A percentile compares a stretch with the other conserved stretches of the same genome.
Evolutionary conservation across 176 grass and related monocot genomes (phyloP).

Genomic region (Zea luxurians): DNA sequence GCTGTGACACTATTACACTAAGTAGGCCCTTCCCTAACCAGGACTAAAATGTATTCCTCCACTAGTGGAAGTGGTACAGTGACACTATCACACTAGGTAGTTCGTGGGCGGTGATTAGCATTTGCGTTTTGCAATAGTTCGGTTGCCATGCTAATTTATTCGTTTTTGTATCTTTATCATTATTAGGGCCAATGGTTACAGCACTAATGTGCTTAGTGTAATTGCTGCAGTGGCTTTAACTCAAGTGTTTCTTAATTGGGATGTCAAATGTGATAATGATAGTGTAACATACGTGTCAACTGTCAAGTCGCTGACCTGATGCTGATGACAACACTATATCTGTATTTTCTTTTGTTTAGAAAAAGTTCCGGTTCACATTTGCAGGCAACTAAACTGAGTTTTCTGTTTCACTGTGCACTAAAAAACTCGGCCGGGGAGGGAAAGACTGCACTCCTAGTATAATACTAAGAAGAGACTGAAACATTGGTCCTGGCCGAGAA

Average conservation of each 20-base stretch:
- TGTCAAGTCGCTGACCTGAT: background rate
- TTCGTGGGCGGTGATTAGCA: background rate
- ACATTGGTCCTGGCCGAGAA: too few species aligned
- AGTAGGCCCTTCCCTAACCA: too few species aligned
- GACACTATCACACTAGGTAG: background rate
- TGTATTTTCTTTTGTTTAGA: too few species aligned
- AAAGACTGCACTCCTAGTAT: too few species aligned
- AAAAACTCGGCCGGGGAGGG: too few species aligned
- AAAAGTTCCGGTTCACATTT: constrained; percentile 2
- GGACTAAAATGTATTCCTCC: too few species aligned
- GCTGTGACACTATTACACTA: too few species aligned
- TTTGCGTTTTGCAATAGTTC: constrained; percentile 1
- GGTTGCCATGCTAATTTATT: background rate
- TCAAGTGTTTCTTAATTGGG: background rate
- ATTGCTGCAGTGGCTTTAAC: background rate
- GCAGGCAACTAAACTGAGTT: background rate
- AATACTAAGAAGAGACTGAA: too few species aligned
- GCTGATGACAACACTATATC: background rate
- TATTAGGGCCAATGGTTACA: background rate
- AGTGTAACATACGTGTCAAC: background rate
- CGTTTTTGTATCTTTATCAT: background rate
- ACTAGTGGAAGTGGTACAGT: background rate
- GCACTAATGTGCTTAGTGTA: background rate
- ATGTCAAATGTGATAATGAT: background rate
- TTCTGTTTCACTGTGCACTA: background rate